Conservation (phyloP, 768 basidiomycete species). For the Tulasnella sp. region DNA sequence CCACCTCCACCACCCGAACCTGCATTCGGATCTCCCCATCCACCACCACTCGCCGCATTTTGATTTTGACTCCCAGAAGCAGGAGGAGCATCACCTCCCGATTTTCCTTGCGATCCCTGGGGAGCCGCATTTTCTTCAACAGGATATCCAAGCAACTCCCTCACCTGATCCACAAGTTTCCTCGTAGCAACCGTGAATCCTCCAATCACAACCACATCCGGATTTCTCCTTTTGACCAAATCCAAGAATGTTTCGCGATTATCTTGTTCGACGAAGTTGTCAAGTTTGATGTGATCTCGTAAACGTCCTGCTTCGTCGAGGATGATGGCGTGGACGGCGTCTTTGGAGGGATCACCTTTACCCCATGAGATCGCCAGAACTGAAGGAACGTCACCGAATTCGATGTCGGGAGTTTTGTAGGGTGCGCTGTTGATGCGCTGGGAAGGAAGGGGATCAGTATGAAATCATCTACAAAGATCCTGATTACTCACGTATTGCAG, state of each 20-base stretch:
- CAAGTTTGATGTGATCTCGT: conserved; percentile 80
- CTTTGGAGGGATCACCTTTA: conserved; percentile 84
- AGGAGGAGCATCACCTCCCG: not conserved
- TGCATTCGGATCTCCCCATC: conserved; percentile 10
- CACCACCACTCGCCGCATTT: conserved; percentile 10
- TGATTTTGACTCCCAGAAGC: not conserved
- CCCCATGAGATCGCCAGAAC: conserved; percentile 92
- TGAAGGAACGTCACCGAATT: conserved; percentile 55
- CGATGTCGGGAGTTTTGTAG: conserved; percentile 47
- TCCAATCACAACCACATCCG: conserved; percentile 78
- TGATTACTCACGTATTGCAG: conserved; percentile 51
- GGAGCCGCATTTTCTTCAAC: not conserved
- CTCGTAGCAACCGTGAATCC: conserved; percentile 77
- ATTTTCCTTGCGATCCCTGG: not conserved
- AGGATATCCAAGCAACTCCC: conserved; percentile 33
- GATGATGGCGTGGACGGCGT: conserved; percentile 73
- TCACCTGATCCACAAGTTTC: conserved; percentile 52
- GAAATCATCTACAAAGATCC: conserved; percentile 1
- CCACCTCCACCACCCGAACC: conserved; percentile 1
- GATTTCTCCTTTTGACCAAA: conserved; percentile 66
- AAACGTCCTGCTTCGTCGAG: conserved; percentile 80
- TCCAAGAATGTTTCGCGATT: conserved; percentile 64
- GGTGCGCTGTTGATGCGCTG: conserved; percentile 79
- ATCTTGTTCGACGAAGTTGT: conserved; percentile 66
- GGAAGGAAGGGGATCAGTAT: conserved; percentile 14